These are phyloP conservation scores for Rutstroemia sp. DNA, from an alignment of 2,329 filamentous ascomycete species.

Conservation along the genomic window DNA sequence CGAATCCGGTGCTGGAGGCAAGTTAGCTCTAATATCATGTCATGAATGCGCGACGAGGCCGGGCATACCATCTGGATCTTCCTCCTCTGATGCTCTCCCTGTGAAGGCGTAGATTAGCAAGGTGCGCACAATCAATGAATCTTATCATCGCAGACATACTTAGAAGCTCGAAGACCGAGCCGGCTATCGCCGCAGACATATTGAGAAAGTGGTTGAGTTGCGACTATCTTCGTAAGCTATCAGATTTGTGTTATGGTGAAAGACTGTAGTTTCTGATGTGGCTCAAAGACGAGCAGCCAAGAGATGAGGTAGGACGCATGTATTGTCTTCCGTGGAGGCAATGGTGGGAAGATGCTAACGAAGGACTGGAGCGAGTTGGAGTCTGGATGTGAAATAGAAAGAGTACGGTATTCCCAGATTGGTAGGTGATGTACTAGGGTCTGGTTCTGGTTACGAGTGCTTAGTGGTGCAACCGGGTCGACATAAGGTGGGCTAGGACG, in stretches of 20 bases:
- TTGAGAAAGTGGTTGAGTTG: constrained; percentile 9
- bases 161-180: constrained; percentile 27
- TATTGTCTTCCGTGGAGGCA: constrained; percentile 16
- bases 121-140: background rate
- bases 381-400: background rate
- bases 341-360: background rate
- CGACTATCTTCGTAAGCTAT: background rate
- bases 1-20: constrained; percentile 57
- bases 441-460: background rate
- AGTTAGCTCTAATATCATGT: constrained; percentile 17
- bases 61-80: constrained; percentile 23
- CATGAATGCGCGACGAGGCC: background rate
- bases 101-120: constrained; percentile 15
- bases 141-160: constrained; percentile 23
- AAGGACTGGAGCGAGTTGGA: background rate
- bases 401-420: no score
- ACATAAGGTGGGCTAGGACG: no score
- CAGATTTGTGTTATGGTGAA: background rate
- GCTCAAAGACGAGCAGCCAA: constrained; percentile 28
- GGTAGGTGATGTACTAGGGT: background rate
- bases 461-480: no score
- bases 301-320: constrained; percentile 26
- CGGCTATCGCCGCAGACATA: constrained; percentile 24
- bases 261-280: constrained; percentile 8
- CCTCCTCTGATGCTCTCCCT: constrained; percentile 27